Evolutionary conservation across 2,329 filamentous ascomycete genomes (phyloP).

Genomic region (Trichoderma koningii): DNA sequence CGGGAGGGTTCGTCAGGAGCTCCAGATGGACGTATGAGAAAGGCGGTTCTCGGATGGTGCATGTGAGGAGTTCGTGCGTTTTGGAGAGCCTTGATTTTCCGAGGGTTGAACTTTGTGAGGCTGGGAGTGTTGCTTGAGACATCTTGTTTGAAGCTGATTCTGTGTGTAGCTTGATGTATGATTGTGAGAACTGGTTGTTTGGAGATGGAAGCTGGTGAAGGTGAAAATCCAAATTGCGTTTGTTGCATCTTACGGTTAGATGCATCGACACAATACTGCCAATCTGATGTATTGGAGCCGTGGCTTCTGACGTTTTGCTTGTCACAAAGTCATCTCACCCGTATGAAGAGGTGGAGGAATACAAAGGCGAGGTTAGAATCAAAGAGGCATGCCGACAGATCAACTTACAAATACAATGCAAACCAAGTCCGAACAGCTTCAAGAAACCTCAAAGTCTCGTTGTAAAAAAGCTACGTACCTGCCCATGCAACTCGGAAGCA

Average conservation of each 20-base stretch:
- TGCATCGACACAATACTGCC: background rate
- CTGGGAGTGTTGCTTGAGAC: constrained; percentile 31
- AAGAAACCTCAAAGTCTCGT: no score
- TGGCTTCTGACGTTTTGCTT: no score
- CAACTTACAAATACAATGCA: no score
- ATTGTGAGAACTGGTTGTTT: background rate
- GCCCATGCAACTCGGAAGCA: background rate
- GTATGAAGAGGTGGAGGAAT: no score
- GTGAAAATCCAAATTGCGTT: constrained; percentile 18
- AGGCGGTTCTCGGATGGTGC: constrained; percentile 53
- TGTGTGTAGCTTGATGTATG: no score
- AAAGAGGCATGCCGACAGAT: no score
- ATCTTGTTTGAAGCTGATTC: constrained; percentile 28
- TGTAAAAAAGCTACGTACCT: background rate
- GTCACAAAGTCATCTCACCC: no score
- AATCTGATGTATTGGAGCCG: background rate
- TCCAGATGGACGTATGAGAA: constrained; percentile 61
- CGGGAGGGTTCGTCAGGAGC: constrained; percentile 42
- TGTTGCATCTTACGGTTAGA: constrained; percentile 21
- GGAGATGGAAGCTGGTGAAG: background rate
- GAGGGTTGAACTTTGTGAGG: constrained; percentile 23
- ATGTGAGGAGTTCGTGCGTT: constrained; percentile 52
- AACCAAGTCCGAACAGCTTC: no score
- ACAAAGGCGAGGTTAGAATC: no score
- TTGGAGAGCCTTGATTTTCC: constrained; percentile 41